A percentile compares a stretch with the other conserved stretches of the same genome.
Evolutionary conservation across 306 rosid species (phyloP).

Genomic region (Dryas drummondii): DNA sequence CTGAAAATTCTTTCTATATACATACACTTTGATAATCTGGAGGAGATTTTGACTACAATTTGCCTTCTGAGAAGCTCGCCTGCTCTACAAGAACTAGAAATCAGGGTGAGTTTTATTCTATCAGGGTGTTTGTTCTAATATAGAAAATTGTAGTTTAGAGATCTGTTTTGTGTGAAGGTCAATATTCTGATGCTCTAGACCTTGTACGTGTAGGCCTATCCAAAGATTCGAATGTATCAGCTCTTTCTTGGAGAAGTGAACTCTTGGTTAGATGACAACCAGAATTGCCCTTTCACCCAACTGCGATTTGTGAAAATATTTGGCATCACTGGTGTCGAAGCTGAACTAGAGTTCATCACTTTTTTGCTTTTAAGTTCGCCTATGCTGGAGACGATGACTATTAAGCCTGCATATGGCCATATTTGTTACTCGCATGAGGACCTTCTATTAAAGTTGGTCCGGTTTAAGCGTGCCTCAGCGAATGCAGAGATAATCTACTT

Average conservation of each 20-base stretch:
- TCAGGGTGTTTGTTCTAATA: no score
- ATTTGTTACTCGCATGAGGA: neutral
- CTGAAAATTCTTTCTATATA: constrained; percentile 17
- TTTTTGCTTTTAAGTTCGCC: constrained; percentile 45
- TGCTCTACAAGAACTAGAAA: constrained; percentile 45
- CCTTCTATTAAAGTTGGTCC: constrained; percentile 35
- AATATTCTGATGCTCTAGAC: neutral
- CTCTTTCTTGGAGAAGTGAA: neutral
- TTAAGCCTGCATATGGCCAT: constrained; percentile 7
- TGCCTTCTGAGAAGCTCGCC: constrained; percentile 46
- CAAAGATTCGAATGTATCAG: constrained; percentile 14
- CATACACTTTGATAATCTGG: constrained; percentile 10
- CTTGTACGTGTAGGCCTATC: constrained; percentile 33
- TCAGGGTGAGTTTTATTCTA: constrained; percentile 41
- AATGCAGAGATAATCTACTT: constrained; percentile 50
- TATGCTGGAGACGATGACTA: constrained; percentile 49
- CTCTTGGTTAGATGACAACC: constrained; percentile 33
- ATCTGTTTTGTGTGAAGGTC: neutral
- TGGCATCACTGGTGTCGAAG: constrained; percentile 36
- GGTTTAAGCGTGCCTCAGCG: constrained; percentile 45
- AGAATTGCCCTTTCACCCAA: constrained; percentile 27
- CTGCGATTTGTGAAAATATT: constrained; percentile 47
- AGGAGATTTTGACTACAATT: no score
- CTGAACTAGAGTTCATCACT: constrained; percentile 49
- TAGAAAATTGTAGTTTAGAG: neutral